Conservation (phyloP, 148 eudicot genomes). For the Amaranthus cruentus region DNA sequence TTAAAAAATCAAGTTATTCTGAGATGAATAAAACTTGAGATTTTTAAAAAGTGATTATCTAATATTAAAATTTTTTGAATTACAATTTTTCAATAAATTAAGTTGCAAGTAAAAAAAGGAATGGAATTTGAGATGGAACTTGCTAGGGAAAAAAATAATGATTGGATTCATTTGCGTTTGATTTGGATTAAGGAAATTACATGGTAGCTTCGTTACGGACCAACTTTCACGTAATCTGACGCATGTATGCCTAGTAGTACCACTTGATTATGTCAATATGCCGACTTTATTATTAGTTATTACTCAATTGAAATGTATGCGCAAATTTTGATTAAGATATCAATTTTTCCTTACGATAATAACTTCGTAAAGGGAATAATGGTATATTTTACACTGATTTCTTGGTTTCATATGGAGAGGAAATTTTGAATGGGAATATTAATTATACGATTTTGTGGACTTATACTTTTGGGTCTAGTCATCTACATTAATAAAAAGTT, state of each 20-base stretch:
- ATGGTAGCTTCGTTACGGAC: conserved; percentile 49
- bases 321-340: not conserved
- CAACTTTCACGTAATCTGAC: conserved; percentile 10
- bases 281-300: not conserved
- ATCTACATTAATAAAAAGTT: no score
- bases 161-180: conserved; percentile 11
- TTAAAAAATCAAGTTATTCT: no score
- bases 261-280: conserved; percentile 4
- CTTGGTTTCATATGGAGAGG: no score
- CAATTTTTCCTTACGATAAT: not conserved
- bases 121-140: not conserved
- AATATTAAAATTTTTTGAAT: no score
- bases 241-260: not conserved
- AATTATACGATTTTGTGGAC: no score
- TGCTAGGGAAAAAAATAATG: conserved; percentile 16
- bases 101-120: conserved; percentile 12
- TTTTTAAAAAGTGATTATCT: not conserved
- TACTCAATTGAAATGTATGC: not conserved
- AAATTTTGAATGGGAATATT: no score
- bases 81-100: conserved; percentile 1
- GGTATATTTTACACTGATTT: no score
- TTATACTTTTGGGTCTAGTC: no score
- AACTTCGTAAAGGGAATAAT: no score
- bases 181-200: conserved; percentile 46
- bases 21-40: not conserved